Conservation (phyloP, 306 rosid genomes). For the Ziziphus jujuba region DNA sequence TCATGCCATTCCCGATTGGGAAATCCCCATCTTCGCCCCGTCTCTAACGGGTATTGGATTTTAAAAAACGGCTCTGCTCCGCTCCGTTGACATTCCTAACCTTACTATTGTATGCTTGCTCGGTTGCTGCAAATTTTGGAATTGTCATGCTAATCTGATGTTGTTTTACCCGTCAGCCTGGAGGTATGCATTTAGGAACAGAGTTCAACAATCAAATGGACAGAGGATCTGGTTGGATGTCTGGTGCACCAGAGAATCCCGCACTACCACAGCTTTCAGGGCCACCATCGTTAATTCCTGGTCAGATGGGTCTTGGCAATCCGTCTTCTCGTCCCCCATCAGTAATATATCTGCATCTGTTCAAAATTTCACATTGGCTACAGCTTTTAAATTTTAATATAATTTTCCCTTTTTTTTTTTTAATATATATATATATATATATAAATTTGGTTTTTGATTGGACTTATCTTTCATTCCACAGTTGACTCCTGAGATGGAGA, state of each 20-base stretch:
- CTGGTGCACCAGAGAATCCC: conserved; percentile 56
- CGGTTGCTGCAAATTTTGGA: neutral
- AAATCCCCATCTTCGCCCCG: too few relatives aligned
- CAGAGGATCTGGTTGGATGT: conserved; percentile 72
- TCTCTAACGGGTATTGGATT: too few relatives aligned
- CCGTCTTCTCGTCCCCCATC: conserved; percentile 52
- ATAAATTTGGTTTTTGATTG: neutral
- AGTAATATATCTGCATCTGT: conserved; percentile 34
- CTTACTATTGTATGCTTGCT: too few relatives aligned
- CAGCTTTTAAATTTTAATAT: neutral
- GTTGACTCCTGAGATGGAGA: conserved; percentile 94
- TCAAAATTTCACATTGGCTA: conserved; percentile 1
- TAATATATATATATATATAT: neutral
- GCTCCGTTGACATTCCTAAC: too few relatives aligned
- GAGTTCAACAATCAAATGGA: conserved; percentile 72
- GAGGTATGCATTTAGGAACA: conserved; percentile 59
- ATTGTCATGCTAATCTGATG: neutral
- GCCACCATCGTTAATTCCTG: conserved; percentile 43
- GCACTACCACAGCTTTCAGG: conserved; percentile 59
- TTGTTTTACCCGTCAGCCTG: conserved; percentile 45
- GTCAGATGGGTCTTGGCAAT: conserved; percentile 61
- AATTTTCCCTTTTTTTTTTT: neutral
- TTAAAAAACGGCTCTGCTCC: too few relatives aligned
- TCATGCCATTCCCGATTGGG: too few relatives aligned
- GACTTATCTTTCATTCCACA: conserved; percentile 30